Conservation (phyloP, 2,329 filamentous ascomycete species). For the Fusarium devonianum region DNA sequence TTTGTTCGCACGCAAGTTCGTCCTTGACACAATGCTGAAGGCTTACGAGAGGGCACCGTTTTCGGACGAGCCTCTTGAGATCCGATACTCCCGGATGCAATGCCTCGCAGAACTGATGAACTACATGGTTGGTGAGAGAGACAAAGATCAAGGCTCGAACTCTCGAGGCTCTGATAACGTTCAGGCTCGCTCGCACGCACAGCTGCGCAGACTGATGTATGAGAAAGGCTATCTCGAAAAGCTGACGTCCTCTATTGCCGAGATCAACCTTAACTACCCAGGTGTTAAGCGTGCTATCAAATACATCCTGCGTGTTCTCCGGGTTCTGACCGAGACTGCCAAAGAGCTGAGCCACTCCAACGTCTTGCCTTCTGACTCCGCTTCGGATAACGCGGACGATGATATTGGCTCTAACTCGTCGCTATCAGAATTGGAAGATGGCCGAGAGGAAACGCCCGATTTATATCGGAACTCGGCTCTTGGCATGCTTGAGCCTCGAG, state of each 20-base stretch:
- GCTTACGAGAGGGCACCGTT: conserved; percentile 87
- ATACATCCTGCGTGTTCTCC: conserved; percentile 90
- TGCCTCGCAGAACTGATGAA: conserved; percentile 91
- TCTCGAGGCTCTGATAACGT: conserved; percentile 50
- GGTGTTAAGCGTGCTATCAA: conserved; percentile 94
- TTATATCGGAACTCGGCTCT: conserved; percentile 95
- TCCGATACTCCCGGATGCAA: conserved; percentile 87
- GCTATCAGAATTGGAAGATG: conserved; percentile 84
- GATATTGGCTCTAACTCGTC: conserved; percentile 89
- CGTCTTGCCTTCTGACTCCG: conserved; percentile 71
- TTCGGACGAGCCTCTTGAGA: conserved; percentile 81
- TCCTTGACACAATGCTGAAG: conserved; percentile 89
- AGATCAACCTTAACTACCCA: conserved; percentile 94
- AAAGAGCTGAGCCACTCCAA: conserved; percentile 84
- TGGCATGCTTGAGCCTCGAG: conserved; percentile 88
- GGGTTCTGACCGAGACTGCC: conserved; percentile 85
- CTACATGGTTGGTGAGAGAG: conserved; percentile 84
- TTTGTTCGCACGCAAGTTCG: conserved; percentile 91
- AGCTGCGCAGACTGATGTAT: conserved; percentile 94
- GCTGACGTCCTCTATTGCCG: conserved; percentile 89
- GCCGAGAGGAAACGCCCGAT: conserved; percentile 93
- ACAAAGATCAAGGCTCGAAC: conserved; percentile 63
- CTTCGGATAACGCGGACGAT: conserved; percentile 77
- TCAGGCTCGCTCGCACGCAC: conserved; percentile 71
- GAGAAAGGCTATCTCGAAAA: conserved; percentile 95